Evolutionary conservation across 1,139 yeast species (phyloP).

Genomic region (Suhomyces atakaporum): DNA sequence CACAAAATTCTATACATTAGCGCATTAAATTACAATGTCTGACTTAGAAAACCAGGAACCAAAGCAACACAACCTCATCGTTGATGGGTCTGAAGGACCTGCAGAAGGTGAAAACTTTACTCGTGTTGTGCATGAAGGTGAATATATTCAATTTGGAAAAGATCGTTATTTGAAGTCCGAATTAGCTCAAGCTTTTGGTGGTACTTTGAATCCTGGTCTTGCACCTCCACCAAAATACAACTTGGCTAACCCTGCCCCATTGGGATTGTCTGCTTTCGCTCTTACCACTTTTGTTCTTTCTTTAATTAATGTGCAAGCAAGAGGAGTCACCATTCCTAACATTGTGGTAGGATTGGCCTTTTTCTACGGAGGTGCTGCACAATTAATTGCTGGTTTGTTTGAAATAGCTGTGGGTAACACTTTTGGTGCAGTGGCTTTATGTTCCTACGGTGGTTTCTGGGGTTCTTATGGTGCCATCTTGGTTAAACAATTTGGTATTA

Average conservation of each 20-base stretch:
- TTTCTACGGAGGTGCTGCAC: slow-evolving; percentile 86
- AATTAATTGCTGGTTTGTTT: slow-evolving; percentile 74
- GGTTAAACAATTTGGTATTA: slow-evolving; percentile 73
- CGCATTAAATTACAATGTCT: slow-evolving; percentile 5
- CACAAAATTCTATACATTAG: too few relatives aligned
- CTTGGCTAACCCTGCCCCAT: slow-evolving; percentile 87
- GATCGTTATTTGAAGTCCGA: slow-evolving; percentile 60
- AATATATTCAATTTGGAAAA: slow-evolving; percentile 71
- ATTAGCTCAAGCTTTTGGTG: slow-evolving; percentile 70
- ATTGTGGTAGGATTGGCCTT: slow-evolving; percentile 72
- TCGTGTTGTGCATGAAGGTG: slow-evolving; percentile 40
- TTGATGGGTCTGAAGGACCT: slow-evolving; percentile 5
- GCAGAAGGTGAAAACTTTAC: slow-evolving; percentile 7
- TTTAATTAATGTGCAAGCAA: slow-evolving; percentile 54
- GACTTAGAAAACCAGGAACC: slow-evolving; percentile 12
- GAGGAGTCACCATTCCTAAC: slow-evolving; percentile 53
- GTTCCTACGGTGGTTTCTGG: slow-evolving; percentile 91
- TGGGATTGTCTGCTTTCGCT: slow-evolving; percentile 83
- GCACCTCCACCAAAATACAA: slow-evolving; percentile 65
- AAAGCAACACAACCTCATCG: slow-evolving; percentile 6
- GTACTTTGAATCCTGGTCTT: slow-evolving; percentile 67
- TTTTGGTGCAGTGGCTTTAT: slow-evolving; percentile 85
- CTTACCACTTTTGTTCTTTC: slow-evolving; percentile 81
- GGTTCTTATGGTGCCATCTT: slow-evolving; percentile 74
- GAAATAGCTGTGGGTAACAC: slow-evolving; percentile 77